A percentile compares a stretch with the other conserved stretches of the same genome.
These are phyloP conservation scores for Podosphaera aphanis DNA, from an alignment of 2,329 filamentous ascomycete genomes.

Conservation along the genomic window DNA sequence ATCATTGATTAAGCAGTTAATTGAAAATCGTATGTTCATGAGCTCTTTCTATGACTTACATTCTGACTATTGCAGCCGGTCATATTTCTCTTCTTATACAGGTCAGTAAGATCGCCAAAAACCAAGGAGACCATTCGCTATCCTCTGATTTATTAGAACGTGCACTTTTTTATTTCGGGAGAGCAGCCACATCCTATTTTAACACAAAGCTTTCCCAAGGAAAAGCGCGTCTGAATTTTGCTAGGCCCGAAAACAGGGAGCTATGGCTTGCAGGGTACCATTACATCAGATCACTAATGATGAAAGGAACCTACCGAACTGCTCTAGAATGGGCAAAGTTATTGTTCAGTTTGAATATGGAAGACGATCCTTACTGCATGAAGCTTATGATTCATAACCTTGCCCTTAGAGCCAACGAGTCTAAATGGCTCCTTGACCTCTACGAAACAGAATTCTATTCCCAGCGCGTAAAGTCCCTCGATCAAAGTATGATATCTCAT, in stretches of 20 bases:
- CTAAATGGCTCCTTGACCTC: slow-evolving; percentile 52
- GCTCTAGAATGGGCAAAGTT: slow-evolving; percentile 86
- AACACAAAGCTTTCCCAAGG: slow-evolving; percentile 52
- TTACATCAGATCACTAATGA: slow-evolving; percentile 63
- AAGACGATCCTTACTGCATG: slow-evolving; percentile 61
- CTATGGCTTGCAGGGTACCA: slow-evolving; percentile 78
- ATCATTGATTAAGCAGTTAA: slow-evolving; percentile 52
- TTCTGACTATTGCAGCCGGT: slow-evolving; percentile 24
- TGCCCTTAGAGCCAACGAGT: slow-evolving; percentile 58
- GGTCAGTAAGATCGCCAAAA: slow-evolving; percentile 75
- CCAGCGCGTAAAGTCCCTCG: slow-evolving; percentile 17
- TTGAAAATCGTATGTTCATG: slow-evolving; percentile 30
- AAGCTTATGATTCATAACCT: slow-evolving; percentile 62
- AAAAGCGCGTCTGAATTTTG: slow-evolving; percentile 59
- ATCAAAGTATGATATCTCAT: slow-evolving; percentile 24
- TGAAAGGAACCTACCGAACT: slow-evolving; percentile 84
- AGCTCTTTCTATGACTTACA: slow-evolving; percentile 2
- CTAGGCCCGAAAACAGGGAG: slow-evolving; percentile 67
- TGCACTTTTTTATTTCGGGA: slow-evolving; percentile 80
- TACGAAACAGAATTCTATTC: slow-evolving; percentile 20
- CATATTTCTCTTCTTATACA: slow-evolving; percentile 87
- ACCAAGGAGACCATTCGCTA: slow-evolving; percentile 69
- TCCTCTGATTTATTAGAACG: slow-evolving; percentile 75
- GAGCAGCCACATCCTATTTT: slow-evolving; percentile 67
- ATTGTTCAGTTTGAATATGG: slow-evolving; percentile 47